phyloP scores from a whole-genome alignment of 495 filamentous ascomycete species.

The Penicillium arizonense region DNA sequence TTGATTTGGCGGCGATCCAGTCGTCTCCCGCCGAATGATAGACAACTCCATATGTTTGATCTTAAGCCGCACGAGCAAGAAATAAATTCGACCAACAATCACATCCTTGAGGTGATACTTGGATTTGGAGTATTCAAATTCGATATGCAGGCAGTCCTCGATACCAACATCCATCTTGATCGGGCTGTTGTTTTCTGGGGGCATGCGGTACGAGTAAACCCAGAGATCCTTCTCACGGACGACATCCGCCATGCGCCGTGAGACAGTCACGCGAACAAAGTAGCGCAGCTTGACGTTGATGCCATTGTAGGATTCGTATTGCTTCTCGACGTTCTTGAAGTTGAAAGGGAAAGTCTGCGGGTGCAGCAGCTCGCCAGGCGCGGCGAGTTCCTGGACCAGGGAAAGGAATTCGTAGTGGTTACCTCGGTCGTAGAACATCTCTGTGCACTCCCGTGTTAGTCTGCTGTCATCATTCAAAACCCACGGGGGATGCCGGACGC shows the following conservation, averaged over 20 bases:
- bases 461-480: too few relatives aligned
- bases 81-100: slow-evolving; percentile 98
- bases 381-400: slow-evolving; percentile 91
- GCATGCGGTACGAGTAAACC: slow-evolving; percentile 99
- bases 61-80: slow-evolving; percentile 94
- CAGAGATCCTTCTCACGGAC: slow-evolving; percentile 99
- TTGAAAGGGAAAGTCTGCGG: slow-evolving; percentile 99
- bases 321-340: slow-evolving; percentile 99
- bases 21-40: slow-evolving; percentile 96
- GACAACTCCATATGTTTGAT: slow-evolving; percentile 99
- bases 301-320: slow-evolving; percentile 99
- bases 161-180: slow-evolving; percentile 99
- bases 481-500: slow-evolving; percentile 7
- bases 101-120: slow-evolving; percentile 99
- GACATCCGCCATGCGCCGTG: slow-evolving; percentile 94
- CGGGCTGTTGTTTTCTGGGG: slow-evolving; percentile 93
- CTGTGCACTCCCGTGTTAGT: slow-evolving; percentile 45
- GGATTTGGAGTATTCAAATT: slow-evolving; percentile 98
- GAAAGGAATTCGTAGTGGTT: slow-evolving; percentile 99
- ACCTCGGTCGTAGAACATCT: slow-evolving; percentile 99
- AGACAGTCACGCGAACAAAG: slow-evolving; percentile 96
- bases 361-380: slow-evolving; percentile 95
- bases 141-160: slow-evolving; percentile 98
- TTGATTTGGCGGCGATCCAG: slow-evolving; percentile 97
- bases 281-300: slow-evolving; percentile 99